Conservation (phyloP, 2,329 filamentous ascomycete species). For the Biscogniauxia sp. region DNA sequence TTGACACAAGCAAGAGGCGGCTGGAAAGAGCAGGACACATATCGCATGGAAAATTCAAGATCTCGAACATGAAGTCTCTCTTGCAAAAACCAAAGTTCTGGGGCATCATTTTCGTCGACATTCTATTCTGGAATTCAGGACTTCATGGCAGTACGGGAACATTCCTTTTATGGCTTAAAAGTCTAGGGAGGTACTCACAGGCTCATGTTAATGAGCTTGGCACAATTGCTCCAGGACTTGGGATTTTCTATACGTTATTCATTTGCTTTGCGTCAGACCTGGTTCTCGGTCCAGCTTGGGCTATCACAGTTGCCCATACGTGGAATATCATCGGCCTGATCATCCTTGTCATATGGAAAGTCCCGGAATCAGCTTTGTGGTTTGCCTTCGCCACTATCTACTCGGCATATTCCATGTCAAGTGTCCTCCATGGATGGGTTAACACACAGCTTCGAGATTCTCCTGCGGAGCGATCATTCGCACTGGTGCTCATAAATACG, state of each 20-base stretch:
- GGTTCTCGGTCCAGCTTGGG: conserved; percentile 50
- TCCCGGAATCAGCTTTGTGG: conserved; percentile 53
- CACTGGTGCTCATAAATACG: conserved; percentile 49
- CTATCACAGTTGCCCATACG: conserved; percentile 48
- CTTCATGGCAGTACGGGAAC: conserved; percentile 45
- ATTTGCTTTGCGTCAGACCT: conserved; percentile 56
- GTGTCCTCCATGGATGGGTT: conserved; percentile 55
- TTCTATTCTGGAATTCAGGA: conserved; percentile 57
- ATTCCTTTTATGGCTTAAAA: conserved; percentile 59
- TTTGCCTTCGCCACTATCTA: conserved; percentile 52
- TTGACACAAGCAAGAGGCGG: conserved; percentile 43
- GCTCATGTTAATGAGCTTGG: conserved; percentile 50
- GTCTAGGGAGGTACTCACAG: conserved; percentile 45
- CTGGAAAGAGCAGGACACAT: conserved; percentile 44
- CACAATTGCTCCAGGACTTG: conserved; percentile 50
- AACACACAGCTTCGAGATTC: conserved; percentile 48
- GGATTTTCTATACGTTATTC: conserved; percentile 54
- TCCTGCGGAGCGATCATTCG: conserved; percentile 46
- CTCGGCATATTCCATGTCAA: conserved; percentile 49
- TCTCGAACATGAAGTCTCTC: conserved; percentile 26
- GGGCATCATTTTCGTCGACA: conserved; percentile 47
- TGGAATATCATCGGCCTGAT: conserved; percentile 53
- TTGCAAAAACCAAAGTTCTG: conserved; percentile 47
- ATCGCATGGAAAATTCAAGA: conserved; percentile 35
- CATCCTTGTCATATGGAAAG: conserved; percentile 55